Base-by-base conservation (phyloP, 2,329 filamentous ascomycete genomes). In the Reticulascus tulasneorum region DNA sequence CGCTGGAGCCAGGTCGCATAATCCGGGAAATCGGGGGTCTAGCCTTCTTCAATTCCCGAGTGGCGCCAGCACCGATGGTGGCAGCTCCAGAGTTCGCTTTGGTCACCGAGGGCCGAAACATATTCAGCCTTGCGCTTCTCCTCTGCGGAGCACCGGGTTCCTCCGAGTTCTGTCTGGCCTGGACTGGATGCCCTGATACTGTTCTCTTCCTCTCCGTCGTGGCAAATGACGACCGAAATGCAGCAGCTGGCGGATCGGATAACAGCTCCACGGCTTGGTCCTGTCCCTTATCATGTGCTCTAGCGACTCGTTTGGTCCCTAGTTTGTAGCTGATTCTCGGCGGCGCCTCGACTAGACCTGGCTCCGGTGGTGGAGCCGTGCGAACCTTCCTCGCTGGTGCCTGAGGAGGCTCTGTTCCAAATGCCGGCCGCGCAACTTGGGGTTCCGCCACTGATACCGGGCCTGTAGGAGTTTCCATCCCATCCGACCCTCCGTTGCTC, bases 21-120 rank as follows among this genome's bases (percentile, higher is more conserved):
- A 82, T 60, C 63, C 83, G 54, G 29, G 77, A 77, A 37, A 81
- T 73, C 4, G 81, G 85, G 46, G 86, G 84, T 52, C 84, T 87
- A 46, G 84, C 84, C 67, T 89, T 94, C 58, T 89, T 91, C 52
- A 94, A 60, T 52, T 94, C 89, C 52, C 88, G 71, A 31, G 75
- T 72, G 42, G 83, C 75, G 42, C 77, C 69, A 15, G 74, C 61
- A 33, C 79, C 78, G 38, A 81, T 65, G 18, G 74, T 69, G 26
- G 75, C 63, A 24, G 71, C 67, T 6, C 73, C 69, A 5, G 77
- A 70, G 35, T 79, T 81, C 19, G 79, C 66, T 50, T 83, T 86
- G 42, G 72, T 73, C 27, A 79, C 72, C 1, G 84, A 79, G 33
- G 86, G 76, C 42, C 83, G 82, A 50, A 86, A 83, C 49, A 75